phyloP scores from a whole-genome alignment of 1,284 basidiomycete species.

The Malassezia sp. region DNA sequence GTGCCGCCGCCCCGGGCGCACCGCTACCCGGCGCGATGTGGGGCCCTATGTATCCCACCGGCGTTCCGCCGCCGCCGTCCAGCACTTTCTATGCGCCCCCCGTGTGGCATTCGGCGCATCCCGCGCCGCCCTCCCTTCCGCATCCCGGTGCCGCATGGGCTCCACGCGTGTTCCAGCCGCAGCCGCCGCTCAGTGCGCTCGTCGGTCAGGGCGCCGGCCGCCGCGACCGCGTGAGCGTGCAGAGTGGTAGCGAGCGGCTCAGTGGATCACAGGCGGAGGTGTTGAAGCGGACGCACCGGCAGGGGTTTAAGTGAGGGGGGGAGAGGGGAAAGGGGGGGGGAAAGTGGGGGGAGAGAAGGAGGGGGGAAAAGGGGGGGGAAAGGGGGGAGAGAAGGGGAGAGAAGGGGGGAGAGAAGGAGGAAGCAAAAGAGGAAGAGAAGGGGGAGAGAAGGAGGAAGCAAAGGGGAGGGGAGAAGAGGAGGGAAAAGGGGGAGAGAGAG shows the following conservation, averaged over 20 bases:
- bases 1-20: too few relatives aligned
- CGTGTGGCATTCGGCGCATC: background rate
- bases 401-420: too few relatives aligned
- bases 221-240: slow-evolving; percentile 28
- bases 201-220: slow-evolving; percentile 40
- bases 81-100: background rate
- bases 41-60: too few relatives aligned
- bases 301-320: background rate
- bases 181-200: slow-evolving; percentile 15
- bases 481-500: too few relatives aligned
- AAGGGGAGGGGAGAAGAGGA: too few relatives aligned
- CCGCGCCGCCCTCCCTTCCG: background rate
- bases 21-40: too few relatives aligned
- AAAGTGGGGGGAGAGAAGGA: too few relatives aligned
- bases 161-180: slow-evolving; percentile 2
- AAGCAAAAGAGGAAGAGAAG: too few relatives aligned
- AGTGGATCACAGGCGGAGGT: slow-evolving; percentile 38
- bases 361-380: too few relatives aligned
- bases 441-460: background rate
- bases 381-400: too few relatives aligned
- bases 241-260: slow-evolving; percentile 36
- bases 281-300: slow-evolving; percentile 10
- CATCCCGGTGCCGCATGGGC: slow-evolving; percentile 11
- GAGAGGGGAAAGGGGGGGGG: too few relatives aligned
- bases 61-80: too few relatives aligned